Evolutionary conservation across 306 rosid genomes (phyloP), one percentile per base, ranked within the genome.

Genomic region (Cucurbita moschata): DNA sequence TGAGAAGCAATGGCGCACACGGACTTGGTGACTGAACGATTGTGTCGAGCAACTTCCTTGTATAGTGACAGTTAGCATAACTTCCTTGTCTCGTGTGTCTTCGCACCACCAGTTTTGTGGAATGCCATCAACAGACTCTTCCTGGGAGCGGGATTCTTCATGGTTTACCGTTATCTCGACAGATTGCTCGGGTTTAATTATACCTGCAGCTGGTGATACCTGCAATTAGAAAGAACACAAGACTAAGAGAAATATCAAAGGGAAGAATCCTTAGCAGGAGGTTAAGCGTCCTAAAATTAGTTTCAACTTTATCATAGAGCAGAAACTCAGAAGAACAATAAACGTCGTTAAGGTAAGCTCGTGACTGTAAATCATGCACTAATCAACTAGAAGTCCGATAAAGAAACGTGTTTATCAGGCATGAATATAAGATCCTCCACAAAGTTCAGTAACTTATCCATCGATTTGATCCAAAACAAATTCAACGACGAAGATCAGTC

Each of bases 41-140:
- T 67, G 79, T 71, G 74, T 67, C 23, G 95, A 85, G 78, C 84
- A 88, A 79, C 96, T 83, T 44, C 97, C 99, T 67, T 83, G 84
- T 35, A 91, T 81, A 59, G 62, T 85, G 83, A 91, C 84, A 50
- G 79, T 82, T 82, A 91, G 79, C 71, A 82, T 82, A 39, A 88
- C 89, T 80, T 91, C 96, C 80, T 88, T 91, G 50, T 95, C 96
- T 57, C 91, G 82, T 40, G 88, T 87, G 84, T 91, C 96, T 80
- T 91, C 99, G 62, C 79, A 82, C 97, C 91, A 86, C 96, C 96
- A 84, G 77, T 83, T 89, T 67, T 88, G 92, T 53, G 91, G 92
- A 76, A 85, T 77, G 61, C 97, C 96, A 60, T 95, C 95, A 6
- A 79, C 88, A 56, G 62, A 74, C 81, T 89, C 97, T 84, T 89